Base-by-base conservation (phyloP, 495 filamentous ascomycete genomes). In the Penicillium cosmopolitanum region DNA sequence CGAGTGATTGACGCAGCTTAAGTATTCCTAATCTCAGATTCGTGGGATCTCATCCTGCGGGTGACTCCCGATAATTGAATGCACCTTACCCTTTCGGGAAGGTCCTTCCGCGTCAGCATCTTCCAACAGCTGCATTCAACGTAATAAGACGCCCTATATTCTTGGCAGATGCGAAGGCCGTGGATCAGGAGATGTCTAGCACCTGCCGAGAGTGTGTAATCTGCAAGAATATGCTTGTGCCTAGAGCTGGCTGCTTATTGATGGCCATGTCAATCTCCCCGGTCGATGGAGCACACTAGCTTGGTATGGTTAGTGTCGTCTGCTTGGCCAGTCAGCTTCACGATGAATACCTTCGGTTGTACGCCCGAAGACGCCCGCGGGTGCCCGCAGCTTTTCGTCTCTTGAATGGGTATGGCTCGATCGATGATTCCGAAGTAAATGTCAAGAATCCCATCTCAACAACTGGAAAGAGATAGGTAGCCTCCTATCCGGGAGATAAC, bases 241-340 rank as follows among this genome's bases (percentile, higher is more conserved):
- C 46, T 48, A 48, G 46, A 48, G n/a, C 46, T 25, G 46, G 46
- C 46, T 48, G 46, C 46, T 48, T 48, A 48, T 48, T 48, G 18
- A 48, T 28, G 21, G 28, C 12, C 5, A 23, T 28, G 46, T 31
- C 19, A 48, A n/a, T 43, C 42, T 19, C 42, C 8, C 6, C 7
- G 4, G 21, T 23, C 4, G 31, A 28, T 23, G 21, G 16, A 1
- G 23, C 5, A 3, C 23, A 13, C 46, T 48, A 48, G 21, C 46
- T 19, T 48, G 9, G 13, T 48, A 18, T n/a, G 10, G 46, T 31
- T 48, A 48, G 46, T 28, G 18, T 28, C 19, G 21, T 28, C 9
- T 48, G 13, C 18, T 4, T 48, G 19, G 10, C 28, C 28, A 31
- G 28, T 31, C 28, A 31, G 5, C 28, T 31, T 31, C 28, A 31